These are phyloP conservation scores for Mycena venus DNA, from an alignment of 768 basidiomycete species.

Conservation along the genomic window DNA sequence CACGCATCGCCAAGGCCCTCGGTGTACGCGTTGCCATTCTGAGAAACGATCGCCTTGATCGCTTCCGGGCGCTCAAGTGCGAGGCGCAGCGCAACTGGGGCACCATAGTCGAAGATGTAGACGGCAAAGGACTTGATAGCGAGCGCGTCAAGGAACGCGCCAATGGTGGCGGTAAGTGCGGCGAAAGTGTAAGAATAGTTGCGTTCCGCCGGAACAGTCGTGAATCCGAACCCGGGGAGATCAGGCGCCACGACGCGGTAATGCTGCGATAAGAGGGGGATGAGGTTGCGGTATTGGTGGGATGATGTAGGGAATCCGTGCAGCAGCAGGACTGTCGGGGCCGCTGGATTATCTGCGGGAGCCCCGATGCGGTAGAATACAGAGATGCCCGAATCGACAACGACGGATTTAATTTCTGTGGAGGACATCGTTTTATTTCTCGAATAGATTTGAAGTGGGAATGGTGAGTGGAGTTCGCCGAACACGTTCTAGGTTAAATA, in stretches of 20 bases:
- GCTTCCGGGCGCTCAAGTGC: constrained; percentile 56
- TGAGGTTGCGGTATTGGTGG: constrained; percentile 62
- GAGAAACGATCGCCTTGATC: constrained; percentile 59
- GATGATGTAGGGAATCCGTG: constrained; percentile 67
- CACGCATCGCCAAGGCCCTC: constrained; percentile 61
- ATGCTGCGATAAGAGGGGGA: constrained; percentile 52
- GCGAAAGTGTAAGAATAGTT: constrained; percentile 58
- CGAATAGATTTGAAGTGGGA: too few relatives aligned
- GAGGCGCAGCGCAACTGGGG: constrained; percentile 52
- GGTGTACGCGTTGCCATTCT: constrained; percentile 64
- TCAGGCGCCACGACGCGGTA: constrained; percentile 65
- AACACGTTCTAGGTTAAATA: neutral
- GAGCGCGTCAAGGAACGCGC: constrained; percentile 55
- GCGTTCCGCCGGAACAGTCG: constrained; percentile 51
- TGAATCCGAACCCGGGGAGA: constrained; percentile 65
- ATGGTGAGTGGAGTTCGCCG: too few relatives aligned
- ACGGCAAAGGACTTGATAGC: constrained; percentile 54
- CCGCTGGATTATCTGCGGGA: constrained; percentile 27
- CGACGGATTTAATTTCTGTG: constrained; percentile 38
- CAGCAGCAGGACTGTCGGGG: constrained; percentile 56
- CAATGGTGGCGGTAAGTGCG: constrained; percentile 53
- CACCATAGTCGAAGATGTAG: constrained; percentile 67
- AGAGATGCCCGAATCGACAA: constrained; percentile 48
- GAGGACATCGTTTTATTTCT: neutral
- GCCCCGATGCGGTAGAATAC: constrained; percentile 63